Evolutionary conservation across 306 rosid genomes (phyloP), one percentile per base, ranked within the genome.

Genomic region (Gastrolobium villosum): DNA sequence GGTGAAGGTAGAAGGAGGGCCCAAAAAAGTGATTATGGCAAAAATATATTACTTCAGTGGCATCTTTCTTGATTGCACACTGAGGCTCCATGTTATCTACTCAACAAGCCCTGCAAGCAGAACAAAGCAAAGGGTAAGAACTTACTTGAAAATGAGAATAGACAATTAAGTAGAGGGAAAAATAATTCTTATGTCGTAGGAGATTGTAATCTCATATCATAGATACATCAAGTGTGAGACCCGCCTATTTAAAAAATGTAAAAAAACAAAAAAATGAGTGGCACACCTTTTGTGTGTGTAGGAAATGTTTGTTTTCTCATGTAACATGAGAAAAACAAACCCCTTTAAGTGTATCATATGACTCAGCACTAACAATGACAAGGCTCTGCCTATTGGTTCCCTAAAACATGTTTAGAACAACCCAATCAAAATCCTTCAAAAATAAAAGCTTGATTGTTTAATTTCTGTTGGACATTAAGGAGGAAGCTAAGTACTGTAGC

Each of bases 21-120:
- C 26, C 6, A 54, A 44, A 52, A 8, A 20, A 15, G 20, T 14
- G 26, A 3, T 3, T 11, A 32, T 30, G 15, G 10, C 13, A n/a
- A 71, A 67, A 60, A 20, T 20, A 20, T 37, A 36, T 46, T 87
- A 94, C 97, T 83, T 92, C 93, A 52, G 90, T 90, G 67, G 70
- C 84, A 85, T 94, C 94, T 68, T 84, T 85, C 90, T 90, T 94
- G 80, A 94, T 92, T 70, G 82, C 84, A 75, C 59, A 86, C 15
- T 85, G 59, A 56, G 83, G 79, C 72, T 88, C 93, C 96, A 89
- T 92, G 67, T 39, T 70, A 64, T 44, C 75, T 49, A 32, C 63
- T 76, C 70, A 61, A 72, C 48, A 67, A 50, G n/a, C 8, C 37
- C 82, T 83, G 65, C 45, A 52, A 64, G 56, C 10, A 2, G 15